Percentiles rank a stretch among this genome's conserved stretches.
These are phyloP conservation scores for Capillidium rhysosporum DNA, from an alignment of 371 early-diverging fungal genomes.

Conservation along the genomic window DNA sequence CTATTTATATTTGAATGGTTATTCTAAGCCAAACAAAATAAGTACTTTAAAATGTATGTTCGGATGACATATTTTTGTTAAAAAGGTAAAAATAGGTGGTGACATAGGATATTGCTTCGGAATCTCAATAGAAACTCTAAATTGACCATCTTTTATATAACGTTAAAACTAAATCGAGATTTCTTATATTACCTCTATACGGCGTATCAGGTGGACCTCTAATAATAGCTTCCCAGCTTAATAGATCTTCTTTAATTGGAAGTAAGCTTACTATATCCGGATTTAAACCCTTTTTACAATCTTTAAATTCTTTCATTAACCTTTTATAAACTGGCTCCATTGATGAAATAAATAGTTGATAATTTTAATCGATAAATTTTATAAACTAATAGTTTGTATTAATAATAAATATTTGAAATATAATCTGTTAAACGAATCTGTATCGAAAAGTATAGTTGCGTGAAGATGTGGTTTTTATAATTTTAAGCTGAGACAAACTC, in stretches of 20 bases:
- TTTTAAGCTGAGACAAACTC: too few relatives aligned
- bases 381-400: too few relatives aligned
- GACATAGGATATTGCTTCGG: constrained; percentile 47
- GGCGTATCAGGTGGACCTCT: constrained; percentile 63
- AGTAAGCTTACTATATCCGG: constrained; percentile 33
- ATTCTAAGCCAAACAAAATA: constrained; percentile 35
- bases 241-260: constrained; percentile 48
- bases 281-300: not conserved
- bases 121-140: constrained; percentile 30
- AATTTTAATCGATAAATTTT: too few relatives aligned
- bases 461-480: too few relatives aligned
- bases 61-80: constrained; percentile 66
- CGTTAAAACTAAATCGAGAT: constrained; percentile 16
- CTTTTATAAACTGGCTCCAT: not conserved
- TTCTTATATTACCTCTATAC: constrained; percentile 43
- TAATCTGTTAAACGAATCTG: too few relatives aligned
- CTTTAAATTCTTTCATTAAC: not conserved
- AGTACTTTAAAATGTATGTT: constrained; percentile 52
- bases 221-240: constrained; percentile 73
- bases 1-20: constrained; percentile 30
- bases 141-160: constrained; percentile 30
- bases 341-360: too few relatives aligned
- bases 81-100: constrained; percentile 44
- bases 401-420: too few relatives aligned
- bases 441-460: too few relatives aligned